These are phyloP conservation scores for Clonostachys chloroleuca DNA, from an alignment of 2,329 filamentous ascomycete genomes.

Conservation along the genomic window DNA sequence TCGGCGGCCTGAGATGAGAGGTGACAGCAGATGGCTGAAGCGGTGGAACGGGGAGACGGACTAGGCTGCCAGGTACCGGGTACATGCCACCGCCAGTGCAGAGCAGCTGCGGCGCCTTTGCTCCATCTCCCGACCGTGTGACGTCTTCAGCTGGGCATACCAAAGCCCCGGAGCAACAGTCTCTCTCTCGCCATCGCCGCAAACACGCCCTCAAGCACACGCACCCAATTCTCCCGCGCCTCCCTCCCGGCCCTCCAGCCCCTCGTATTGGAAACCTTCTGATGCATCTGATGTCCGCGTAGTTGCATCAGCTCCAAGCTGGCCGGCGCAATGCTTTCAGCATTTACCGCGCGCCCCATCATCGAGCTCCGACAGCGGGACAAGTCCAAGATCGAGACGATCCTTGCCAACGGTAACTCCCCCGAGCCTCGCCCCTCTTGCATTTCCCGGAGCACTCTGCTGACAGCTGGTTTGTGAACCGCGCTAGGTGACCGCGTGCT, in stretches of 20 bases:
- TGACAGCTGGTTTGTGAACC: background rate
- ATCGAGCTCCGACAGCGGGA: slow-evolving; percentile 95
- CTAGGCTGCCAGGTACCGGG: too few relatives aligned
- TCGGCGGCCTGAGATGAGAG: too few relatives aligned
- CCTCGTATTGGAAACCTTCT: slow-evolving; percentile 6
- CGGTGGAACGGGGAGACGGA: too few relatives aligned
- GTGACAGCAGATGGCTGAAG: too few relatives aligned
- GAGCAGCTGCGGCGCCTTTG: too few relatives aligned
- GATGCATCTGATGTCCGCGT: slow-evolving; percentile 20
- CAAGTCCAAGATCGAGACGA: slow-evolving; percentile 95
- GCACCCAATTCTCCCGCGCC: too few relatives aligned
- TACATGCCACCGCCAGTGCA: too few relatives aligned
- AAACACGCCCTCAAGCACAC: too few relatives aligned
- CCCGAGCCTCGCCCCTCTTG: background rate
- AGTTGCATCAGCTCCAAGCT: slow-evolving; percentile 29
- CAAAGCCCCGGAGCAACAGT: too few relatives aligned
- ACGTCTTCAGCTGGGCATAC: too few relatives aligned
- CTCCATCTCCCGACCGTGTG: too few relatives aligned
- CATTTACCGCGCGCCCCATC: slow-evolving; percentile 92
- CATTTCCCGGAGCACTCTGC: background rate
- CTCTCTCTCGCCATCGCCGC: too few relatives aligned
- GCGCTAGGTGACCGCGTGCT: slow-evolving; percentile 76
- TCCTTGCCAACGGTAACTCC: slow-evolving; percentile 76
- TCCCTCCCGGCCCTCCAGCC: background rate
- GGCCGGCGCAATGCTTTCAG: slow-evolving; percentile 77